Base-by-base conservation (phyloP, 2,329 filamentous ascomycete species). In the Penicillium sp. region DNA sequence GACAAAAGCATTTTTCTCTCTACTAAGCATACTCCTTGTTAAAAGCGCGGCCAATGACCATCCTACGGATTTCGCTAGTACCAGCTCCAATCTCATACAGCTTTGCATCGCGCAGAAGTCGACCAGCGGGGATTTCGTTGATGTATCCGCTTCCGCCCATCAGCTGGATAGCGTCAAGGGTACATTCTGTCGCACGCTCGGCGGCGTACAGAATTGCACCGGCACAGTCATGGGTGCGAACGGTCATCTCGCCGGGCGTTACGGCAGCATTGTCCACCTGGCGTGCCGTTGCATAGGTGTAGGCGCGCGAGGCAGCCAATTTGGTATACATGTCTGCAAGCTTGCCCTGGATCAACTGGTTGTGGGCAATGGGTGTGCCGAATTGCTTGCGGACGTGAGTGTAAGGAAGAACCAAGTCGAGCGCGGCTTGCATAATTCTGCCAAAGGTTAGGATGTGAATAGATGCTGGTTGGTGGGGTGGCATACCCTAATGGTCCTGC, bases 241-340 rank as follows among this genome's bases (percentile, higher is more conserved):
- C 87, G 1, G 80, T 58, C 10, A 69, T 57, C 31, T 64, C 63
- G 2, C 61, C 63, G 5, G 67, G 60, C 5, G 61, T 49, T 1
- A 47, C 64, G 16, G 86, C 87, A 11, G 84, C 78, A 71, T 93
- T 90, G 66, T 97, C 93, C 18, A 97, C 88, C 2, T 83, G 82
- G 44, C 83, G 82, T 3, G 94, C 94, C 0, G 92, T 92, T 36
- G 82, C 78, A 69, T 96, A 96, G 0, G 93, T 97, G 75, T 96
- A 97, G 2, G 92, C 84, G n/a, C 86, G 81, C 14, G 88, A 87
- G 10, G 90, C 92, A 67, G 90, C 88, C 55, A 94, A 84, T 75
- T 96, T 96, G 45, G 92, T 97, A 77, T 97, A 95, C 92, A 99
- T 97, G 73, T 97, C 92, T 52, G 94, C 92, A 43, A 97, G 82